A percentile compares a stretch with the other conserved stretches of the same genome.
These are phyloP conservation scores for Candida albicans DNA, from an alignment of 1,139 yeast genomes.

Conservation along the genomic window DNA sequence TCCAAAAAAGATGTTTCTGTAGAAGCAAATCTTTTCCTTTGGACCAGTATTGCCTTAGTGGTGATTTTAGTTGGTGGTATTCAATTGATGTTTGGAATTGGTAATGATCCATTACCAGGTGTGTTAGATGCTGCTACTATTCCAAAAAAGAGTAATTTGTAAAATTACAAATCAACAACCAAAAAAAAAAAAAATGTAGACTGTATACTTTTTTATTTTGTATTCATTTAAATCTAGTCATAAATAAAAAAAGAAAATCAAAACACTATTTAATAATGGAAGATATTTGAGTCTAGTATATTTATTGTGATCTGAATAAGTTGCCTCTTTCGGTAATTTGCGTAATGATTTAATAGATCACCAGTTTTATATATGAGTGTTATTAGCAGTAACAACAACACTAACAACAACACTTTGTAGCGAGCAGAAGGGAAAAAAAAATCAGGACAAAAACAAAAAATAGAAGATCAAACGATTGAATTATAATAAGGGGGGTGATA, in stretches of 20 bases:
- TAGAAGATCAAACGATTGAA: no score
- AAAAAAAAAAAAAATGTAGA: background rate
- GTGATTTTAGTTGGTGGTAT: conserved; percentile 53
- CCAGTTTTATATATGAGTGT: no score
- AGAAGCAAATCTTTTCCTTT: conserved; percentile 64
- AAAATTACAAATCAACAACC: background rate
- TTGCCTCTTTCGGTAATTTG: no score
- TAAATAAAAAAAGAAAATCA: background rate
- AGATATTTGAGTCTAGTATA: no score
- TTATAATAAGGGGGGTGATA: no score
- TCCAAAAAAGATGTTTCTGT: conserved; percentile 64
- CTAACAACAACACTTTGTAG: no score
- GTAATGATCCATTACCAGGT: conserved; percentile 65
- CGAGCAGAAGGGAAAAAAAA: no score
- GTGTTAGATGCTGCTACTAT: conserved; percentile 60
- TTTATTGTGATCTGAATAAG: no score
- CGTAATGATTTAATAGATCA: no score
- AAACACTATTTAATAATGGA: no score
- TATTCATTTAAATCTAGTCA: background rate
- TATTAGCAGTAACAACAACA: no score
- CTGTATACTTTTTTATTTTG: background rate
- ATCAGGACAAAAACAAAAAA: no score
- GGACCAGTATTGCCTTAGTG: conserved; percentile 56
- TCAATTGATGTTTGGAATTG: conserved; percentile 53
- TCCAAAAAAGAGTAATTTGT: conserved; percentile 30